Evolutionary conservation across 805 yeast genomes (phyloP), one percentile per base, ranked within the genome.

Genomic region (Candida manassasensis): DNA sequence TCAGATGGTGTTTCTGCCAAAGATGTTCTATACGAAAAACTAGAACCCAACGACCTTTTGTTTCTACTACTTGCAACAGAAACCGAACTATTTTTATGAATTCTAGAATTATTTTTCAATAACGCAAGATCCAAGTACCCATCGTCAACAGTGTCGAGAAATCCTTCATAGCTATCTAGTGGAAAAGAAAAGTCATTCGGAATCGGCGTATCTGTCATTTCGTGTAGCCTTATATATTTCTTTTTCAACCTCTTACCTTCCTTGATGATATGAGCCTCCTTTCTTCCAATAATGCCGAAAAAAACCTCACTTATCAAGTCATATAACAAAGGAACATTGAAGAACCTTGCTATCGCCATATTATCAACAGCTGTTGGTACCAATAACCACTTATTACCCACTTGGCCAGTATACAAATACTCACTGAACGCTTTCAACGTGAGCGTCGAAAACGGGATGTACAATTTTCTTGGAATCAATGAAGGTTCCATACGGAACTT

Each of bases 331-430:
- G 90, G 89, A 16, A 84, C 68, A 41, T 80, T 81, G 49, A 78
- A 82, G 40, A 75, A 68, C 45, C 80, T 79, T 2, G 89, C 70
- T 48, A 80, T 67, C 21, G 78, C 53, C 44, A 83, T 61, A 31
- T 79, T 67, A 44, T 82, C 87, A 26, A 82, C 63, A 0, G 83
- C 73, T 0, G 84, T 78, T 0, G 93, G 90, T 2, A 74, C 64
- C 26, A 84, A 57, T n/a, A 69, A 57, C 90, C 90, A 83, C 46
- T 74, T 79, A 35, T 80, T 76, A 17, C 86, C 86, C 15, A 84
- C 75, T 54, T 83, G 88, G 1, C 93, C 94, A 4, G 89, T 84
- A 48, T 80, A 82, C 37, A 84, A 63, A 52, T 77, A 84, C 50
- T 84, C 93, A 18, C 80, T 64, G 43, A 83, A 73, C 2, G 87